A percentile compares a stretch with the other conserved stretches of the same genome.
Conservation (phyloP, 2,329 filamentous ascomycete species). For the Alternaria sp. region DNA sequence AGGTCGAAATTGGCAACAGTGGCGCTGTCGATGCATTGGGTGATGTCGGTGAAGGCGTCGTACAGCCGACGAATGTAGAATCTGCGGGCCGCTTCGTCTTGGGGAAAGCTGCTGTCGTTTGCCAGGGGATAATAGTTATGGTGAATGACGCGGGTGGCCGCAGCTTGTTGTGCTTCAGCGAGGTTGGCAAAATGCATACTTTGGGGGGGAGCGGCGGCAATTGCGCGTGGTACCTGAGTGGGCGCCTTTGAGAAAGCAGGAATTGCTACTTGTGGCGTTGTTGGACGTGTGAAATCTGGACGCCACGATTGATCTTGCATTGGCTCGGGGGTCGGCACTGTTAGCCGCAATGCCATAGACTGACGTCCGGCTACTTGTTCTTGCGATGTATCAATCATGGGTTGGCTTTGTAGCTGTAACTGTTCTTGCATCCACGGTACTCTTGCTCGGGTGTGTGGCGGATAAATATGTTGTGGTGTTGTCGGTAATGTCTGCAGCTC, state of each 20-base stretch:
- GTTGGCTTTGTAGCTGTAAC: background rate
- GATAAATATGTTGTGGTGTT: background rate
- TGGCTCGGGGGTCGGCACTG: background rate
- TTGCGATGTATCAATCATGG: background rate
- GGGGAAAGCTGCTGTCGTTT: background rate
- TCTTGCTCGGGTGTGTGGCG: background rate
- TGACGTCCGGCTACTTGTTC: background rate
- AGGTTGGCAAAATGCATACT: background rate
- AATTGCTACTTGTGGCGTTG: background rate
- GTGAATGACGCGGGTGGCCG: background rate
- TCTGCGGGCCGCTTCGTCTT: background rate
- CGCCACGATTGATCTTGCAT: background rate
- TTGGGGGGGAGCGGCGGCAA: background rate
- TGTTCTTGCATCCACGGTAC: background rate
- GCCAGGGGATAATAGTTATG: background rate
- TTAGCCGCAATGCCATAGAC: background rate
- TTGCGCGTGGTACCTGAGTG: background rate
- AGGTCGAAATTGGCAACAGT: background rate
- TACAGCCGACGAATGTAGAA: background rate
- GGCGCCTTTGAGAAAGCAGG: background rate
- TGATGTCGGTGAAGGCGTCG: conserved; percentile 6
- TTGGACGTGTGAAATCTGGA: background rate
- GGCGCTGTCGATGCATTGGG: conserved; percentile 2
- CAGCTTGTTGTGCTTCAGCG: background rate
- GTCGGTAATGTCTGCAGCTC: background rate